Evolutionary conservation across 2,329 filamentous ascomycete species (phyloP).

Genomic region (Nothopassalora personata): DNA sequence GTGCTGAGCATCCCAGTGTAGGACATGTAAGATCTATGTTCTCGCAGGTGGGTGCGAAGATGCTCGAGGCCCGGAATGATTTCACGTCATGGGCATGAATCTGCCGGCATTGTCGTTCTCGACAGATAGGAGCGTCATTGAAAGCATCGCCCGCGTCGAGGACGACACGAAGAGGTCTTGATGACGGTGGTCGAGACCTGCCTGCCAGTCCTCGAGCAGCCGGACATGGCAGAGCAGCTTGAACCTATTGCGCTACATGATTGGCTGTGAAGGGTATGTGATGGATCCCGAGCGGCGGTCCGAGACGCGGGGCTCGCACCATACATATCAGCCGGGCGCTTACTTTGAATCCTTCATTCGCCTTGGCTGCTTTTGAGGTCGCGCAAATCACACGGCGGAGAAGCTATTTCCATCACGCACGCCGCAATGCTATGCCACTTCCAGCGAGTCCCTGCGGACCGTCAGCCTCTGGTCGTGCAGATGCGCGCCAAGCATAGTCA

Average conservation of each 20-base stretch:
- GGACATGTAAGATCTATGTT: too few relatives aligned
- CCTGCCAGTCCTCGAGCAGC: too few relatives aligned
- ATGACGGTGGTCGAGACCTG: too few relatives aligned
- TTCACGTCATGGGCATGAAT: too few relatives aligned
- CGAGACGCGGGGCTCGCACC: not conserved
- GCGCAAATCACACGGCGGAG: constrained; percentile 7
- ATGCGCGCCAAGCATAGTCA: constrained; percentile 2
- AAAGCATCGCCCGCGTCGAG: too few relatives aligned
- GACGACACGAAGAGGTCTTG: too few relatives aligned
- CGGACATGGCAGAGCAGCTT: too few relatives aligned
- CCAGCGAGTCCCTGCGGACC: not conserved
- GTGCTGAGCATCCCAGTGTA: too few relatives aligned
- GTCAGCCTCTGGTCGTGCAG: constrained; percentile 4
- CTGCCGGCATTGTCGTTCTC: too few relatives aligned
- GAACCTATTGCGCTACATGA: not conserved
- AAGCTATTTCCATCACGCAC: constrained; percentile 14
- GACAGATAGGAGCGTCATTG: too few relatives aligned
- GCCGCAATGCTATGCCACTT: constrained; percentile 6
- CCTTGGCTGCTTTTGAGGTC: constrained; percentile 11
- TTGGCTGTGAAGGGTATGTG: not conserved
- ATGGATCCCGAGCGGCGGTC: not conserved
- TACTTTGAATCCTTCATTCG: constrained; percentile 8
- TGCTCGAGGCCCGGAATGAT: too few relatives aligned
- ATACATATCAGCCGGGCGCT: constrained; percentile 8
- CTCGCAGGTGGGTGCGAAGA: too few relatives aligned